These are phyloP conservation scores for Trematosphaeria pertusa DNA, from an alignment of 2,329 filamentous ascomycete genomes.

Conservation along the genomic window DNA sequence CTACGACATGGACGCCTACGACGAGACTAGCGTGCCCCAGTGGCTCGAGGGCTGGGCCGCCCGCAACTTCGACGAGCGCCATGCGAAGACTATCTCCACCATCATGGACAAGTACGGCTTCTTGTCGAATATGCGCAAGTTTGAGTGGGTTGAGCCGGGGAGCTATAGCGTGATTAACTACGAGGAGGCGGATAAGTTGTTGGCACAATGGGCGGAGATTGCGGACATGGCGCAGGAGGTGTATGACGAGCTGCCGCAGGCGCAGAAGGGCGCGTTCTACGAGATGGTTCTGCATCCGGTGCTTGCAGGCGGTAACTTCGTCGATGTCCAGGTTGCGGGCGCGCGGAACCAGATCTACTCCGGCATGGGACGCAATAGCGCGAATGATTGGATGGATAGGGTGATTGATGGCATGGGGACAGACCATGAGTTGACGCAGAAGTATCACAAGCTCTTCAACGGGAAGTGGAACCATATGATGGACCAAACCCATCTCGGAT, in stretches of 20 bases:
- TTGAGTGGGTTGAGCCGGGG: slow-evolving; percentile 65
- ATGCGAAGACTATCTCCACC: slow-evolving; percentile 57
- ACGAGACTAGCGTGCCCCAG: slow-evolving; percentile 60
- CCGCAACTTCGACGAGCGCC: slow-evolving; percentile 62
- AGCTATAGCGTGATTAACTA: slow-evolving; percentile 70
- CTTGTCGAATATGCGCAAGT: slow-evolving; percentile 66
- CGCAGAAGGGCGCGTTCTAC: slow-evolving; percentile 65
- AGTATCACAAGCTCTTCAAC: slow-evolving; percentile 44
- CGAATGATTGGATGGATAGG: slow-evolving; percentile 45
- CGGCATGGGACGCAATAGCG: slow-evolving; percentile 46
- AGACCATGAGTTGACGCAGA: slow-evolving; percentile 45
- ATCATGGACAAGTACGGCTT: slow-evolving; percentile 64
- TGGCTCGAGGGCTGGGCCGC: slow-evolving; percentile 66
- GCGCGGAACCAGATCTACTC: slow-evolving; percentile 47
- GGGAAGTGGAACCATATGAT: slow-evolving; percentile 52
- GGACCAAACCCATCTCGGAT: slow-evolving; percentile 51
- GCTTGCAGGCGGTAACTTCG: slow-evolving; percentile 63
- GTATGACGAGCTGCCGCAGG: slow-evolving; percentile 60
- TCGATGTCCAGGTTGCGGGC: slow-evolving; percentile 55
- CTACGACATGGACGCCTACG: slow-evolving; percentile 67
- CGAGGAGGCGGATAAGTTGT: slow-evolving; percentile 66
- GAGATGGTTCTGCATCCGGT: slow-evolving; percentile 68
- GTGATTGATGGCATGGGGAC: slow-evolving; percentile 47
- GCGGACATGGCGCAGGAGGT: slow-evolving; percentile 62
- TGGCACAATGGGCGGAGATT: slow-evolving; percentile 63